Evolutionary conservation across 2,329 filamentous ascomycete species (phyloP).

Genomic region (Basipetospora chlamydospora): DNA sequence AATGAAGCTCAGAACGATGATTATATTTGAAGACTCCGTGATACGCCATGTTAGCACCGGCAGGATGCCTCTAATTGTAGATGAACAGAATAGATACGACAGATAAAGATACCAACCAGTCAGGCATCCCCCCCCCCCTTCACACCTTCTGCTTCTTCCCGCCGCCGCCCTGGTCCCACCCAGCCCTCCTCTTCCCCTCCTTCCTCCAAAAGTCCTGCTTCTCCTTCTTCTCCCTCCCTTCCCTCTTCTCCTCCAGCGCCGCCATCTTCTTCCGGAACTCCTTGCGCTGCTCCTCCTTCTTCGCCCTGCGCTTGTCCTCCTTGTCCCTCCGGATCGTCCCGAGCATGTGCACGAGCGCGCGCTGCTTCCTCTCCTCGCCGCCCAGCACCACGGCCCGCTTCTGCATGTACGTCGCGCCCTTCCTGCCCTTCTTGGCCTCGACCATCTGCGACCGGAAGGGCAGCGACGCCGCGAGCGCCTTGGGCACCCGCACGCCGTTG

Average conservation of each 20-base stretch:
- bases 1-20: too few relatives aligned
- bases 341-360: constrained; percentile 84
- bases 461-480: constrained; percentile 65
- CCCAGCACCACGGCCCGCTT: constrained; percentile 83
- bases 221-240: constrained; percentile 76
- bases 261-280: constrained; percentile 73
- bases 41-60: too few relatives aligned
- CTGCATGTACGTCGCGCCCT: constrained; percentile 76
- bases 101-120: not conserved
- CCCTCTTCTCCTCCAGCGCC: constrained; percentile 72
- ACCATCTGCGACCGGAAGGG: constrained; percentile 89
- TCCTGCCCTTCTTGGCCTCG: constrained; percentile 65
- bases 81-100: too few relatives aligned
- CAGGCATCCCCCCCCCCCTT: not conserved
- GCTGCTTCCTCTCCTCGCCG: constrained; percentile 77
- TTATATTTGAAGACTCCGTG: too few relatives aligned
- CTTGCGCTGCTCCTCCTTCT: constrained; percentile 77
- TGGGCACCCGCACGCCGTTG: constrained; percentile 64
- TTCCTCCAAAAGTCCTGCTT: constrained; percentile 83
- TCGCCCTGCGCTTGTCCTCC: constrained; percentile 62
- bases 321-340: constrained; percentile 85
- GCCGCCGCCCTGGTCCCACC: constrained; percentile 25
- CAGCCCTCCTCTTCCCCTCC: constrained; percentile 59
- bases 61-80: too few relatives aligned
- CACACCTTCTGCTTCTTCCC: constrained; percentile 15